phyloP scores from a whole-genome alignment of 352 stramenopile species.

The Globisporangium carolinianum region DNA sequence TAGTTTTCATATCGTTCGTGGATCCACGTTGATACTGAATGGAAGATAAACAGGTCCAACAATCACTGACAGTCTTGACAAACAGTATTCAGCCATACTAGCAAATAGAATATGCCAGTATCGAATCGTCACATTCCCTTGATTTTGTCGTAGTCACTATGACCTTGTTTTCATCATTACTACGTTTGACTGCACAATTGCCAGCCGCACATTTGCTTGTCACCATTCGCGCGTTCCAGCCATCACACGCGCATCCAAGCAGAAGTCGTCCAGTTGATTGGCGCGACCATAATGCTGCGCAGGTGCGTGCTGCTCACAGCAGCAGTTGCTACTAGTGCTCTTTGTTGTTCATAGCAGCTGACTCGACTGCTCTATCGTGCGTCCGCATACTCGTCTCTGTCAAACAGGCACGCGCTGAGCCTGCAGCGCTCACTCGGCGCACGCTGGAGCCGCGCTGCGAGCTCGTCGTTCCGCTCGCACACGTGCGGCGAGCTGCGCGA shows the following conservation, averaged over 20 bases:
- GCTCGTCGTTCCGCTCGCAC: constrained; percentile 50
- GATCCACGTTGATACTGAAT: too few relatives aligned
- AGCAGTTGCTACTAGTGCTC: too few relatives aligned
- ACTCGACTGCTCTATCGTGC: too few relatives aligned
- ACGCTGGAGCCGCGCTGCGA: constrained; percentile 14
- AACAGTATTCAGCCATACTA: too few relatives aligned
- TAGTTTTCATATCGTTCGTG: too few relatives aligned
- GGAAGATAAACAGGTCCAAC: too few relatives aligned
- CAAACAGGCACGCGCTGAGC: not conserved
- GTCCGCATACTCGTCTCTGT: too few relatives aligned
- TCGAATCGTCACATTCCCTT: not conserved
- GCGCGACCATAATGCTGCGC: constrained; percentile 16
- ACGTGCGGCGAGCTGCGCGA: constrained; percentile 66
- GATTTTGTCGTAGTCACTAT: not conserved
- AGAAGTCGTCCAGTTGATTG: too few relatives aligned
- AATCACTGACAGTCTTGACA: too few relatives aligned
- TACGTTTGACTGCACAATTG: not conserved
- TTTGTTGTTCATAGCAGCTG: too few relatives aligned
- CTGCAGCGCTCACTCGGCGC: constrained; percentile 3
- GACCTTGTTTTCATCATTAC: constrained; percentile 1
- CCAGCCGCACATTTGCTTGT: not conserved
- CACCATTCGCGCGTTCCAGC: not conserved
- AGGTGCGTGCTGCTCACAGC: constrained; percentile 1
- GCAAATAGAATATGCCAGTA: too few relatives aligned
- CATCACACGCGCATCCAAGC: too few relatives aligned